Percentiles rank a stretch among this genome's conserved stretches.
phyloP scores from a whole-genome alignment of 495 filamentous ascomycete species.

The Amphirosellinia nigrospora region DNA sequence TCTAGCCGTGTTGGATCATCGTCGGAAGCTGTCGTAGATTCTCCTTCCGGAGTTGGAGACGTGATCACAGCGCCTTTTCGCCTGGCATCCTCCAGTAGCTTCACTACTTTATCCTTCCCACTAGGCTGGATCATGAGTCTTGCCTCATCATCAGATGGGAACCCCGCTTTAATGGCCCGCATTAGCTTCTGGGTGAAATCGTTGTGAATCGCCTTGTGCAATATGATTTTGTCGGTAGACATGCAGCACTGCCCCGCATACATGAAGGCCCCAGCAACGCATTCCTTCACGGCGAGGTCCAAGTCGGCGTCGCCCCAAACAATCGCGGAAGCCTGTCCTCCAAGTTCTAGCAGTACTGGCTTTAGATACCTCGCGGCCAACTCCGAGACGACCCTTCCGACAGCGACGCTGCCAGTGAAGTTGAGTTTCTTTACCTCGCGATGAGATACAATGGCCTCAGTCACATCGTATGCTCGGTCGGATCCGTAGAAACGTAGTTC shows the following conservation, averaged over 20 bases:
- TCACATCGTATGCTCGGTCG: neutral
- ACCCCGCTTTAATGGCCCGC: neutral
- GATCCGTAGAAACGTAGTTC: neutral
- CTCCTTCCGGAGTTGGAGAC: neutral
- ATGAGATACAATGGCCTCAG: constrained; percentile 1
- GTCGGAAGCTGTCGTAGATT: neutral
- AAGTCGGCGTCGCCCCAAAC: neutral
- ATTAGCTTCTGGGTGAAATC: neutral
- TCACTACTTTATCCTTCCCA: constrained; percentile 1
- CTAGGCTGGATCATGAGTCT: neutral
- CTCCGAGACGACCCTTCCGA: neutral
- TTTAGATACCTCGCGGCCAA: neutral
- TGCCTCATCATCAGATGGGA: neutral
- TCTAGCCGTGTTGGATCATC: neutral
- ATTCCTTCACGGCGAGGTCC: neutral
- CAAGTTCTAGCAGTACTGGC: neutral
- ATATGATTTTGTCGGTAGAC: neutral
- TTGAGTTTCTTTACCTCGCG: neutral
- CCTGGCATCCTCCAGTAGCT: neutral
- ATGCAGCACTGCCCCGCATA: constrained; percentile 2
- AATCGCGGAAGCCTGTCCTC: neutral
- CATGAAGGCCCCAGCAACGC: neutral
- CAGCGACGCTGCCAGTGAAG: neutral
- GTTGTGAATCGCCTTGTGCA: neutral
- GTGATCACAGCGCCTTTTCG: neutral